Conservation (phyloP, 1,284 basidiomycete genomes). For the Malassezia brasiliensis region DNA sequence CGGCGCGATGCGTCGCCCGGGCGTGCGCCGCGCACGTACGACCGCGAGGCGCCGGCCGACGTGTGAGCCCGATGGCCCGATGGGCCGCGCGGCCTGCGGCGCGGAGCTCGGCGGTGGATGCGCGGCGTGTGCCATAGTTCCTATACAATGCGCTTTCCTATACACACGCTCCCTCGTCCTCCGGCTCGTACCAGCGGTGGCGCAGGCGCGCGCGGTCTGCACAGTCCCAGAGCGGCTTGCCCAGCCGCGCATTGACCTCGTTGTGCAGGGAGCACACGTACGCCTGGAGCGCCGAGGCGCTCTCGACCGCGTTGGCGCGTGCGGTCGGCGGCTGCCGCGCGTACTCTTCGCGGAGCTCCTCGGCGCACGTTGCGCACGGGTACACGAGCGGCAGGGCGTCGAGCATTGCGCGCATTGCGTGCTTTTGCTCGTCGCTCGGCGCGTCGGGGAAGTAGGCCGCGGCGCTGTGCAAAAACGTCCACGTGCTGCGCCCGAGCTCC, state of each 20-base stretch:
- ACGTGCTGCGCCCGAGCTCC: conserved; percentile 38
- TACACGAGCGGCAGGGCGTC: conserved; percentile 35
- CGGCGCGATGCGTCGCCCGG: background rate
- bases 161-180: conserved; percentile 30
- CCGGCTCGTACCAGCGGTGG: conserved; percentile 39
- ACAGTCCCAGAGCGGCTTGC: conserved; percentile 37
- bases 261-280: conserved; percentile 46
- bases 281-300: conserved; percentile 22
- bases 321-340: conserved; percentile 18
- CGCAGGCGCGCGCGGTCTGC: conserved; percentile 23
- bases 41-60: background rate
- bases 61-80: background rate
- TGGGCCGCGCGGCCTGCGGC: too few relatives aligned
- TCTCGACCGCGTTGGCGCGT: conserved; percentile 17
- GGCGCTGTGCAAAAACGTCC: conserved; percentile 40
- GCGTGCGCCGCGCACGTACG: background rate
- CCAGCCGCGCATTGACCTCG: conserved; percentile 40
- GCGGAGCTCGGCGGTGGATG: too few relatives aligned
- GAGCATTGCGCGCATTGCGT: conserved; percentile 32
- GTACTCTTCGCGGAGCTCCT: conserved; percentile 32
- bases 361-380: conserved; percentile 39
- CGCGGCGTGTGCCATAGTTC: too few relatives aligned
- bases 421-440: conserved; percentile 28
- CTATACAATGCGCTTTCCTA: background rate
- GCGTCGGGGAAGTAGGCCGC: conserved; percentile 42